Base-by-base conservation (phyloP, 805 yeast species). In the Candida nitratophila region DNA sequence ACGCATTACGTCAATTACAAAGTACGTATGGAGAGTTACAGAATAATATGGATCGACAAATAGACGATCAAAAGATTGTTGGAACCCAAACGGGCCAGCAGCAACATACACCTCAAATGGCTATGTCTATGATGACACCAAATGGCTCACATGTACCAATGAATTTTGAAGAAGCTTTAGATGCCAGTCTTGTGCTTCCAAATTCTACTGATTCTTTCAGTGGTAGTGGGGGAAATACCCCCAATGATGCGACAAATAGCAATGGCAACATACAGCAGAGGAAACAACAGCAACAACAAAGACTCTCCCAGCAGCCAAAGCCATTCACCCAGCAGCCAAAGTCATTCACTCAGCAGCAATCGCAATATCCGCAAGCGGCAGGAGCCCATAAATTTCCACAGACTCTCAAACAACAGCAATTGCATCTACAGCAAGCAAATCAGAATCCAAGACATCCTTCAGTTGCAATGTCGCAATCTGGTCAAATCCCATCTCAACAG, bases 21-120 rank as follows among this genome's bases (percentile, higher is more conserved):
- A 56, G 57, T 19, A 57, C 64, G 2, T 60, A 60, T 44, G 63
- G 64, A 8, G 54, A 48, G 22, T 40, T 59, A 11, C 62, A 60
- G 37, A 54, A 41, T 29, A 55, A 55, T 39, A 47, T 57, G 6
- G 44, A 50, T 21, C 45, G 48, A 29, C 59, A 55, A 37, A 38
- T 50, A 17, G 52, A 49, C 26, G 55, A 51, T n/a, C 55, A 52
- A 33, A 44, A 49, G 14, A 48, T 45, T 24, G 7, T 7, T 11
- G 16, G 16, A 16, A 8, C 19, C 15, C n/a, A n/a, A n/a, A n/a
- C n/a, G n/a, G 16, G 16, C 6, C 7, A 6, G 15, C 33, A 31
- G 17, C 36, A 33, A 17, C 36, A 7, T 17, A 10, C 36, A n/a
- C 19, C 19, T 33, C 36, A 33, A 17, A 10, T 12, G 20, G 20